Base-by-base conservation (phyloP, 2,329 filamentous ascomycete genomes). In the Ophiostoma pallidulum region DNA sequence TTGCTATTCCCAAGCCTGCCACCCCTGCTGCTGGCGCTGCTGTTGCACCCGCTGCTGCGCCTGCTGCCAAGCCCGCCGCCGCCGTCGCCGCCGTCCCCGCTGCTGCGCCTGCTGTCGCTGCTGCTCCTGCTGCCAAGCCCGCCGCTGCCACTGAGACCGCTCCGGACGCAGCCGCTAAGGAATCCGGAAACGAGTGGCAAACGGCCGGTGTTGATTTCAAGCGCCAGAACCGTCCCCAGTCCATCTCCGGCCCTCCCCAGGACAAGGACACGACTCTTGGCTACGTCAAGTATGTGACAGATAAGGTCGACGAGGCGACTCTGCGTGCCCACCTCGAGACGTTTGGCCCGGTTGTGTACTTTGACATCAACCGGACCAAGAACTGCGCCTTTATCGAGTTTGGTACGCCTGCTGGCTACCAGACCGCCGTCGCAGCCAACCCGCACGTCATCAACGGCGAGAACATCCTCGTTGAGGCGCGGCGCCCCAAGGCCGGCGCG, bases 351-450 rank as follows among this genome's bases (percentile, higher is more conserved):
- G 65, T 90, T 49, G 72, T 74, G 47, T 81, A 83, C 60, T 87
- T 90, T 54, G 86, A 89, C 49, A 77, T 91, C 58, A 89, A 86
- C 67, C 81, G 85, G 51, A 69, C 77, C 59, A 96, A 95, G 91
- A 96, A 92, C 75, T 96, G 89, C 61, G 92, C 92, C 22, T 97
- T 97, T 62, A 87, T 96, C 51, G 92, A 98, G 65, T 98, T 92
- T 66, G 84, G 82, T 61, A 85, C 83, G 40, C 63, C 79, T 19
- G 80, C 89, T 47, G 88, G 80, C 40, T 96, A 94, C 68, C 78
- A 87, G 64, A 84, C 86, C 53, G 92, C 92, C 37, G 75, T 87
- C 32, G 78, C 78, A 52, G 84, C 83, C 57, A 97, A 94, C 70
- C 91, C 91, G 31, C 88, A 94, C 68, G 76, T 77, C 38, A 78